Evolutionary conservation across 305 asterid genomes (phyloP).

Genomic region (Fraxinus dipetala): DNA sequence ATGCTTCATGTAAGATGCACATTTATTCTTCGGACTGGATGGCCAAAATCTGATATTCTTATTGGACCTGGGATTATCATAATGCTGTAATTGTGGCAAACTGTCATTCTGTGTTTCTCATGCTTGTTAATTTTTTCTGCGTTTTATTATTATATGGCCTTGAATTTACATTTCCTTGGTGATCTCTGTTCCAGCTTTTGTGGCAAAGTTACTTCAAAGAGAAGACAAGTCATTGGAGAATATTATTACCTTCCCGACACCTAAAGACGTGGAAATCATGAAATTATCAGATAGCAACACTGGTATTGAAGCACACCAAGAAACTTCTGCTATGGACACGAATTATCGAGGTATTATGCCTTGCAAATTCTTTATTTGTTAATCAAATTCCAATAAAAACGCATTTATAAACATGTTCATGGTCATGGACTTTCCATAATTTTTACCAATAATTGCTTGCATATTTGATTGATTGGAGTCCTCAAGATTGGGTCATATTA

Average conservation of each 20-base stretch:
- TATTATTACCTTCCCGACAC: conserved; percentile 58
- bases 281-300: conserved; percentile 41
- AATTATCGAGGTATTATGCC: conserved; percentile 32
- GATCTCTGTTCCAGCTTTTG: conserved; percentile 56
- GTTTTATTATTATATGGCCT: not conserved
- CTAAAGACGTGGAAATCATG: conserved; percentile 51
- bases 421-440: not conserved
- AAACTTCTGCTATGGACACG: conserved; percentile 31
- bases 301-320: conserved; percentile 42
- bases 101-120: not conserved
- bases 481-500: not conserved
- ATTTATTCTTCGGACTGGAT: not conserved
- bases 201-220: conserved; percentile 42
- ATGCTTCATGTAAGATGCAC: not conserved
- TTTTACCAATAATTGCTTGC: not conserved
- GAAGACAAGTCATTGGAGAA: conserved; percentile 42
- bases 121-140: not conserved
- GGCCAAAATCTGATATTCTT: not conserved
- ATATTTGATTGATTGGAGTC: not conserved
- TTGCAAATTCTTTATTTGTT: not conserved
- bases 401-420: not conserved
- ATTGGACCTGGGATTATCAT: not conserved
- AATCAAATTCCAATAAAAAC: not conserved
- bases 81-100: not conserved
- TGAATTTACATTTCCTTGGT: not conserved